Evolutionary conservation across 2,329 filamentous ascomycete genomes (phyloP).

Genomic region (Tolypocladium album): DNA sequence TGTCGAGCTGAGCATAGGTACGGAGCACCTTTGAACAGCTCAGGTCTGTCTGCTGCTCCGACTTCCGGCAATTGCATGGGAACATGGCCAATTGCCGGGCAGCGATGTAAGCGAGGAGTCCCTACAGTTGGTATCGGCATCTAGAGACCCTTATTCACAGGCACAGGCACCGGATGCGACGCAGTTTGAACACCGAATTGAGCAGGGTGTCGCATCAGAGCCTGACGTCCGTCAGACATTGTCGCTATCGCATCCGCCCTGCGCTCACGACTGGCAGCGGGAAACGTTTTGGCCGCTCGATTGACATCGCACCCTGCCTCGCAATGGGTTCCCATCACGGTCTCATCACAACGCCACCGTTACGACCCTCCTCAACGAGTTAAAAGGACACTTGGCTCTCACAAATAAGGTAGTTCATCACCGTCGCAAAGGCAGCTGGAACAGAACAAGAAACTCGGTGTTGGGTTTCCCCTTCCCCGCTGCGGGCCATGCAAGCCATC

Average conservation of each 20-base stretch:
- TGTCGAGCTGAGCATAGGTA: no score
- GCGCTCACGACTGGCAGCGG: neutral
- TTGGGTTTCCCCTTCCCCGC: neutral
- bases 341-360: neutral
- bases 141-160: neutral
- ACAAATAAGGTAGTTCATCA: neutral
- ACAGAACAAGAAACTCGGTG: neutral
- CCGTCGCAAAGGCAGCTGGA: neutral
- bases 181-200: neutral
- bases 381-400: neutral
- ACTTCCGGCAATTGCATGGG: neutral
- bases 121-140: neutral
- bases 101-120: neutral
- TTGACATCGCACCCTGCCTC: neutral
- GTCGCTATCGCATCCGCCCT: neutral
- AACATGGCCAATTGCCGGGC: neutral
- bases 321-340: neutral
- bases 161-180: neutral
- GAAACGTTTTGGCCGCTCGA: neutral
- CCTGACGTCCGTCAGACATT: neutral
- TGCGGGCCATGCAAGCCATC: neutral
- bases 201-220: neutral
- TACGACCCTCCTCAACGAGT: neutral
- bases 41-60: neutral
- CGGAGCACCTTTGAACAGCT: neutral